Evolutionary conservation across 495 filamentous ascomycete species (phyloP).

Genomic region (Penicillium maclennaniae): DNA sequence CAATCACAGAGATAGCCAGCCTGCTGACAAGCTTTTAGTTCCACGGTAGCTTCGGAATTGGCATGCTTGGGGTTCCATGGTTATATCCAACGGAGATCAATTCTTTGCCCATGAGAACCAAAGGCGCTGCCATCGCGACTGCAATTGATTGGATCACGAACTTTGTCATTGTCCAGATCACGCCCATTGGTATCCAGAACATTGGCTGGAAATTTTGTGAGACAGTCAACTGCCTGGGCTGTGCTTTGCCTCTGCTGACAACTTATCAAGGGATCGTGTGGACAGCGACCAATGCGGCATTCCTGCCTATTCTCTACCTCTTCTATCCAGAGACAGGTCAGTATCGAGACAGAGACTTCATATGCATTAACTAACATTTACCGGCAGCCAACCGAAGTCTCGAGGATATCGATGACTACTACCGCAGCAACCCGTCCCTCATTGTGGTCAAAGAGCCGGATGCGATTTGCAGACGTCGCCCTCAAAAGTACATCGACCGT

Average conservation of each 20-base stretch:
- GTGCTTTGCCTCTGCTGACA: neutral
- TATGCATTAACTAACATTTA: neutral
- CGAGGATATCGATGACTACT: slow-evolving; percentile 46
- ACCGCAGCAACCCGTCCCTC: slow-evolving; percentile 41
- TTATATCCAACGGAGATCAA: slow-evolving; percentile 64
- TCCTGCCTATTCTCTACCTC: slow-evolving; percentile 59
- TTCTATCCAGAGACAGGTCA: slow-evolving; percentile 58
- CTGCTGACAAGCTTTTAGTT: slow-evolving; percentile 16
- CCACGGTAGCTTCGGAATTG: slow-evolving; percentile 50
- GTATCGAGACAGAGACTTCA: neutral
- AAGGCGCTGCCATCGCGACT: slow-evolving; percentile 55
- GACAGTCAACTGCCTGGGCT: neutral
- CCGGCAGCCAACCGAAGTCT: slow-evolving; percentile 38
- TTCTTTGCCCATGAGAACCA: slow-evolving; percentile 52
- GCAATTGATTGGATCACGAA: slow-evolving; percentile 60
- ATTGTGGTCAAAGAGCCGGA: slow-evolving; percentile 38
- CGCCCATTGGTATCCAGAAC: slow-evolving; percentile 53
- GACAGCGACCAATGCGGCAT: slow-evolving; percentile 53
- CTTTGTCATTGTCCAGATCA: slow-evolving; percentile 59
- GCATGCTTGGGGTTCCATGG: slow-evolving; percentile 57
- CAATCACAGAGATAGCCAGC: too few relatives aligned
- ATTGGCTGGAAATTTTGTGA: slow-evolving; percentile 49
- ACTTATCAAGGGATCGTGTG: slow-evolving; percentile 45
- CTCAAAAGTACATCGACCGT: slow-evolving; percentile 29
- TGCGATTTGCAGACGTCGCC: slow-evolving; percentile 24